These are phyloP conservation scores for Cyberlindnera xishuangbannaensis DNA, from an alignment of 805 yeast species.

Conservation along the genomic window DNA sequence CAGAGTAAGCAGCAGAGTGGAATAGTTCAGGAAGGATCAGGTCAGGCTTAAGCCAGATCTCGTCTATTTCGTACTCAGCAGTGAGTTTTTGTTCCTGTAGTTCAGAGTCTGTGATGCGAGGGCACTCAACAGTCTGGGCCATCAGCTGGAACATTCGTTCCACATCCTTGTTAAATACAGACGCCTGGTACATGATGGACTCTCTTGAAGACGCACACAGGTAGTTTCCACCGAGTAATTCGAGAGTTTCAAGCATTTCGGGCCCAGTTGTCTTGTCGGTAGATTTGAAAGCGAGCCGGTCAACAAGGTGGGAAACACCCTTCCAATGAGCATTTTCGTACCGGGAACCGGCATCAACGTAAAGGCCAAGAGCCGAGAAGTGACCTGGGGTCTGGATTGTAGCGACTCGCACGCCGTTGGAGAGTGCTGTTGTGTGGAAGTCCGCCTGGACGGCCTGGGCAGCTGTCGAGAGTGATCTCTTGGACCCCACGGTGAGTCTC, in stretches of 20 bases:
- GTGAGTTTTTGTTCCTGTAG: constrained; percentile 66
- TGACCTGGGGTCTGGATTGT: constrained; percentile 86
- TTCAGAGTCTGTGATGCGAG: constrained; percentile 63
- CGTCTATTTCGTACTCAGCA: constrained; percentile 76
- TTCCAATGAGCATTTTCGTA: constrained; percentile 55
- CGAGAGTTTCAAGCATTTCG: constrained; percentile 70
- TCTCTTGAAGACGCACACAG: constrained; percentile 92
- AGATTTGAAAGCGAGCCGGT: constrained; percentile 79
- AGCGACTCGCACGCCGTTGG: constrained; percentile 77
- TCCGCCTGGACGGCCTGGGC: constrained; percentile 12
- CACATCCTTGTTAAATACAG: constrained; percentile 83
- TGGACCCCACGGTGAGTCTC: constrained; percentile 1
- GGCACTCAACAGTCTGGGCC: constrained; percentile 71
- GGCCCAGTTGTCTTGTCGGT: constrained; percentile 53
- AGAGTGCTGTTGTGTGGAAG: constrained; percentile 37
- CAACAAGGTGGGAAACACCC: constrained; percentile 81
- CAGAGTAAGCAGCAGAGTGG: constrained; percentile 72
- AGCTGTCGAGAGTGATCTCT: constrained; percentile 19
- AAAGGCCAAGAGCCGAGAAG: constrained; percentile 85
- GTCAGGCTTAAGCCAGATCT: constrained; percentile 79
- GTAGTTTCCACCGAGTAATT: constrained; percentile 85
- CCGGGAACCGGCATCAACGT: constrained; percentile 86
- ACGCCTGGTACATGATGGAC: constrained; percentile 87
- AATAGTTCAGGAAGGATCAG: constrained; percentile 83
- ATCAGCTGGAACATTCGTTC: constrained; percentile 72